Evolutionary conservation across 768 basidiomycete genomes (phyloP), one percentile per base, ranked within the genome.

Genomic region (Lactarius sp.): DNA sequence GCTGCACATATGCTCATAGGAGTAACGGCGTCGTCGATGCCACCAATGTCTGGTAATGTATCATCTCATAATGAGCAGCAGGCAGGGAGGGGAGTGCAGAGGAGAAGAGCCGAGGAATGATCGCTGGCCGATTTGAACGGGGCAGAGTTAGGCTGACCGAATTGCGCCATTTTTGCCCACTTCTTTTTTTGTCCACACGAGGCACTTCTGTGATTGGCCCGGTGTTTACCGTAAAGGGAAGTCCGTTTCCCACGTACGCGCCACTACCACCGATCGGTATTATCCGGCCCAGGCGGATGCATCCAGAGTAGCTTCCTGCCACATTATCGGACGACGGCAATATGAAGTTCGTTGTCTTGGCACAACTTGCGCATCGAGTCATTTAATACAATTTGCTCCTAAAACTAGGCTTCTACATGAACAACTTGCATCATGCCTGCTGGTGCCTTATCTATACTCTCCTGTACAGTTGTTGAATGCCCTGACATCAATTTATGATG

Each of bases 201-300:
- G 65, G 65, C 65, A 47, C 44, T 62, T 66, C 22, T 62, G 55
- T 66, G 47, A 66, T 66, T 66, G 65, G 65, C 31, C 49, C 56
- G 56, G 56, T 0, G 1, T 16, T 39, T 27, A 36, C 53, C 53
- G 53, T 44, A 44, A 27, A 16, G 4, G 5, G 9, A 20, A 44
- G 42, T 1, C 16, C 33, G 27, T 13, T 51, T 51, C 20, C 46
- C 46, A 47, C 46, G 46, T 27, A 27, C 27, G 27, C 2, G 27
- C 27, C 46, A 20, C 14, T 42, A 7, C 36, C 36, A 37, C 36
- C 36, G 6, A 37, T 37, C 36, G 36, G 36, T 6, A 37, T 10
- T 7, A 6, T 37, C 36, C 36, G 5, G 5, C 1, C 5, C 16
- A 27, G 27, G 27, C 27, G 27, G 27, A 27, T 27, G 27, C 27